Percentiles rank a stretch among this genome's conserved stretches.
Evolutionary conservation across 805 yeast genomes (phyloP).

Genomic region (Torulaspora delbrueckii): DNA sequence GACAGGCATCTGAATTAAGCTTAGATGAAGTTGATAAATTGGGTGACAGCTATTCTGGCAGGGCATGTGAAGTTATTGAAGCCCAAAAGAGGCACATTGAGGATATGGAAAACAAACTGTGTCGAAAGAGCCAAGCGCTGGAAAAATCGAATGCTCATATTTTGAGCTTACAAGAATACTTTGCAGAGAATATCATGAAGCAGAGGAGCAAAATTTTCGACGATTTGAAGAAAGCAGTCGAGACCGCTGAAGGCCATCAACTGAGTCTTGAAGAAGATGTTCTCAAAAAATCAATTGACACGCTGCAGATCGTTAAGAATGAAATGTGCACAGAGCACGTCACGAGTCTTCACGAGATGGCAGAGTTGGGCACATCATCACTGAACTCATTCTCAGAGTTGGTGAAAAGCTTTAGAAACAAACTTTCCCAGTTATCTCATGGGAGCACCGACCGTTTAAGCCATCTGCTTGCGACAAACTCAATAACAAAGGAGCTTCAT

Average conservation of each 20-base stretch:
- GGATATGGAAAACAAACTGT: conserved; percentile 12
- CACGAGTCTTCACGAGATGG: neutral
- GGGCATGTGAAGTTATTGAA: neutral
- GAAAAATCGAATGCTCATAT: conserved; percentile 9
- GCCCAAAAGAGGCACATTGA: neutral
- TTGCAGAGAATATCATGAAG: neutral
- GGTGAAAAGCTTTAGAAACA: neutral
- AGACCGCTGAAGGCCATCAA: neutral
- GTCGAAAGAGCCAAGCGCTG: conserved; percentile 7
- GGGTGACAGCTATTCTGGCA: neutral
- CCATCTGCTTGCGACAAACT: neutral
- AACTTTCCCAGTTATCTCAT: neutral
- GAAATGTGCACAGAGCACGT: neutral
- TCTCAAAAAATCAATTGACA: neutral
- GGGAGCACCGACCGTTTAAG: neutral
- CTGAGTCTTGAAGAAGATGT: neutral
- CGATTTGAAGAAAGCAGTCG: neutral
- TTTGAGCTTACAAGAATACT: conserved; percentile 10
- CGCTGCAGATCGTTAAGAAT: neutral
- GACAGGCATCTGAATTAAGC: neutral
- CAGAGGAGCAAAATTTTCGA: neutral
- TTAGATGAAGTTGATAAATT: too few relatives aligned
- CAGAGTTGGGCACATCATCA: neutral
- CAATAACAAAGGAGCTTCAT: neutral
- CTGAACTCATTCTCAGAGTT: neutral